Base-by-base conservation (phyloP, 768 basidiomycete genomes). In the Suillus cothurnatus region DNA sequence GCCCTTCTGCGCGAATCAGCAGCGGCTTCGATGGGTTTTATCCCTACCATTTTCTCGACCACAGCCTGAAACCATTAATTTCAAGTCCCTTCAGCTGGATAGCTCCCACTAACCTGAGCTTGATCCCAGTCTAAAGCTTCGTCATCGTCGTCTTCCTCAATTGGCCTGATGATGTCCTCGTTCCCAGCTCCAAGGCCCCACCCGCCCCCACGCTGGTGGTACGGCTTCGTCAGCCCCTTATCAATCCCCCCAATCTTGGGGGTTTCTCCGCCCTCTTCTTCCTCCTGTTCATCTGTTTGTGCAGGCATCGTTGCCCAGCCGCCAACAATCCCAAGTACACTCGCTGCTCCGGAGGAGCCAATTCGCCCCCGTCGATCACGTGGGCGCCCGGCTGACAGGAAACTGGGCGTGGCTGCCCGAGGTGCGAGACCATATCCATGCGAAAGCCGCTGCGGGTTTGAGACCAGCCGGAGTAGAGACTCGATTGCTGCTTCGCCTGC, bases 341-440 rank as follows among this genome's bases (percentile, higher is more conserved):
- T 66, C 55, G 69, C 74, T 64, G 74, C 55, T 32, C 76, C 76
- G 11, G 68, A 65, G 15, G 76, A 80, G 23, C 87, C 90, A 64
- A 94, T 88, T 26, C 92, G 85, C 14, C 93, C 93, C 41, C 93
- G 82, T 28, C 93, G 81, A 73, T 94, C 93, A 61, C 93, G 84
- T 28, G 93, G 93, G 14, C 85, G 78, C 8, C 88, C 89, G 3
- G 86, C 90, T 6, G 88, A 88, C 31, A 93, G 78, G 78, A 94
- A 93, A 53, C 85, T 89, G 0, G 89, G 88, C 0, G 88, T 69
- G 64, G 73, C 60, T 26, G 77, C 67, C 23, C 75, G 66, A 70
- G 69, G 53, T 64, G 71, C 45, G 72, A 75, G 61, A 68, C 75
- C 65, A 64, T 75, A 64, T 67, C 71, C 41, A 32, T 70, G 67